Evolutionary conservation across 129 eudicot genomes (phyloP).

Genomic region (Arctium lappa): DNA sequence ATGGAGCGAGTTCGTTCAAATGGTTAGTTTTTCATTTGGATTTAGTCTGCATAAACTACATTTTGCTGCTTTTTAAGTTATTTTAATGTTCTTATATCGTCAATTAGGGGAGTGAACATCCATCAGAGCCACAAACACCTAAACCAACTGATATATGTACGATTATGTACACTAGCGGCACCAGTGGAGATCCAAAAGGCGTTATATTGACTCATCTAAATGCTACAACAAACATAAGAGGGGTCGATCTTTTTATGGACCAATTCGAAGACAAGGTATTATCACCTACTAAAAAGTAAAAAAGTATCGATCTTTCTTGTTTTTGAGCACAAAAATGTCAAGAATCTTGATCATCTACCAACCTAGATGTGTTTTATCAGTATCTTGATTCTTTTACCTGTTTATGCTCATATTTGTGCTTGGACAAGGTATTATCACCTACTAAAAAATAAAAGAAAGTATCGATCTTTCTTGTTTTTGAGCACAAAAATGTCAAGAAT

Average conservation of each 20-base stretch:
- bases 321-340: not conserved
- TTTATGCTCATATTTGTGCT: not conserved
- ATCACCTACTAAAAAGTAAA: not conserved
- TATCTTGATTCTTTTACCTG: not conserved
- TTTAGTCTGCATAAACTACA: slow-evolving; percentile 42
- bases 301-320: not conserved
- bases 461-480: not conserved
- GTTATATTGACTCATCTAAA: slow-evolving; percentile 85
- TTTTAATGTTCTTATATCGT: slow-evolving; percentile 3
- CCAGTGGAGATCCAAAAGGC: slow-evolving; percentile 98
- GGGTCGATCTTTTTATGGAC: slow-evolving; percentile 83
- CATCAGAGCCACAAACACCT: slow-evolving; percentile 59
- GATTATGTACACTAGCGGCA: slow-evolving; percentile 97
- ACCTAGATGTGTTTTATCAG: not conserved
- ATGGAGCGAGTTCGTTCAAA: slow-evolving; percentile 65
- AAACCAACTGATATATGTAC: slow-evolving; percentile 62
- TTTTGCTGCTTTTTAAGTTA: not conserved
- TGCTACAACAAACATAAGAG: slow-evolving; percentile 49
- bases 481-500: not conserved
- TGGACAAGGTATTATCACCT: too few species aligned
- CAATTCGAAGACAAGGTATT: slow-evolving; percentile 90
- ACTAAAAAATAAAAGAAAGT: not conserved
- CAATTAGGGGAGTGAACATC: slow-evolving; percentile 60
- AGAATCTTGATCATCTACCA: not conserved
- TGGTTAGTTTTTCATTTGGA: slow-evolving; percentile 44